These are phyloP conservation scores for Cryptococcus wingfieldii DNA, from an alignment of 1,284 basidiomycete species.

Conservation along the genomic window DNA sequence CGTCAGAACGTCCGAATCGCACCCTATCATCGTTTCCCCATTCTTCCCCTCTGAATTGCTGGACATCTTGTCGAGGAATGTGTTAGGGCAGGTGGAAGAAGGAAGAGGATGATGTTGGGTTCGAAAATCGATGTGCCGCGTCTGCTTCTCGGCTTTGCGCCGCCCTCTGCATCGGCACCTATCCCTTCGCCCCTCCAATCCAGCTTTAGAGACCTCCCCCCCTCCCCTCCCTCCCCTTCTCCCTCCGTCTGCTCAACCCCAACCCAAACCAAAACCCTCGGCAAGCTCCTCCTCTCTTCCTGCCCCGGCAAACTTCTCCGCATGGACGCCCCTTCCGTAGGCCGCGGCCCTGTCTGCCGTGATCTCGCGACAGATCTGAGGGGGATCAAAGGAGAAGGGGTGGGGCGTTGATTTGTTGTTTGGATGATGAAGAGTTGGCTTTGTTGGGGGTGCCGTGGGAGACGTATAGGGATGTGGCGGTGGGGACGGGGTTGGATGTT, in stretches of 20 bases:
- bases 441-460: slow-evolving; percentile 79
- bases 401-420: slow-evolving; percentile 56
- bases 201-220: slow-evolving; percentile 8
- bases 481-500: slow-evolving; percentile 67
- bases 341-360: slow-evolving; percentile 76
- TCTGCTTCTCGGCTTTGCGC: slow-evolving; percentile 57
- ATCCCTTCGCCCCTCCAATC: slow-evolving; percentile 12
- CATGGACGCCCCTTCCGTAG: slow-evolving; percentile 72
- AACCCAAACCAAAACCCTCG: slow-evolving; percentile 50
- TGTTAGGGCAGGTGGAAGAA: slow-evolving; percentile 20
- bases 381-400: slow-evolving; percentile 71
- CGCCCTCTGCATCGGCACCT: slow-evolving; percentile 28
- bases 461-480: slow-evolving; percentile 65
- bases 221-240: slow-evolving; percentile 84
- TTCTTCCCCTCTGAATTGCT: slow-evolving; percentile 35
- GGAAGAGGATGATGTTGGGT: slow-evolving; percentile 19
- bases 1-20: slow-evolving; percentile 69
- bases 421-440: slow-evolving; percentile 79
- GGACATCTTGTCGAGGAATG: slow-evolving; percentile 28
- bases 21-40: slow-evolving; percentile 73
- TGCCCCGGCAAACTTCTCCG: slow-evolving; percentile 97
- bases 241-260: slow-evolving; percentile 69
- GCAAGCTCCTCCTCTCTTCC: slow-evolving; percentile 85
- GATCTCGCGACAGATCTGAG: slow-evolving; percentile 74
- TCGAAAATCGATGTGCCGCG: slow-evolving; percentile 41